A percentile compares a stretch with the other conserved stretches of the same genome.
Conservation (phyloP, 768 basidiomycete species). For the Boletus pseudopeckii region DNA sequence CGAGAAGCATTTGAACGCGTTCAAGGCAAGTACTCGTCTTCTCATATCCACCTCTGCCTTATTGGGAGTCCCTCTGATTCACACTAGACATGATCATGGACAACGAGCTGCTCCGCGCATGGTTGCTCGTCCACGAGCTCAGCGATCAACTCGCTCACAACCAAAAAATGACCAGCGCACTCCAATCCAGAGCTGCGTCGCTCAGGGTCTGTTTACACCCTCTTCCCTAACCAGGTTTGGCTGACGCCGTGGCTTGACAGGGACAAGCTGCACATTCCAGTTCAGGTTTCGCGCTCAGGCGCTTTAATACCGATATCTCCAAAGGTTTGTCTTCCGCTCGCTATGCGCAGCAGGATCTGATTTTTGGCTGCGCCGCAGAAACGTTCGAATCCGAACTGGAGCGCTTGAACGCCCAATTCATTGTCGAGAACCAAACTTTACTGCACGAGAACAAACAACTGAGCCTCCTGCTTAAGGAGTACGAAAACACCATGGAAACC, state of each 20-base stretch:
- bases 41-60: neutral
- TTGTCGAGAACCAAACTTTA: conserved; percentile 91
- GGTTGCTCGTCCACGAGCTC: conserved; percentile 78
- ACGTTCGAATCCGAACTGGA: conserved; percentile 90
- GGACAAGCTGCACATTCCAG: conserved; percentile 69
- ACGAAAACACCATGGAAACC: conserved; percentile 90
- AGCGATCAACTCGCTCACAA: conserved; percentile 82
- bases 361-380: conserved; percentile 49
- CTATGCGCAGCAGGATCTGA: conserved; percentile 10
- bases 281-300: conserved; percentile 73
- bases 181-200: conserved; percentile 65
- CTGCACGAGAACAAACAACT: conserved; percentile 96
- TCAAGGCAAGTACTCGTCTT: conserved; percentile 7
- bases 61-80: neutral
- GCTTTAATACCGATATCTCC: conserved; percentile 85
- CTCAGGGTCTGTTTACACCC: conserved; percentile 59
- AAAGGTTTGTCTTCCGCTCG: conserved; percentile 49
- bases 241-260: conserved; percentile 36
- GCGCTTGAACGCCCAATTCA: conserved; percentile 79
- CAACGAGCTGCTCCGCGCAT: conserved; percentile 67
- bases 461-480: conserved; percentile 84
- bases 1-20: neutral
- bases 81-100: conserved; percentile 47
- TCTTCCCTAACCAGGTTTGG: conserved; percentile 2
- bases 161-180: conserved; percentile 63